A percentile compares a stretch with the other conserved stretches of the same genome.
These are phyloP conservation scores for Lasiodiplodia sp. DNA, from an alignment of 2,329 filamentous ascomycete species.

Conservation along the genomic window DNA sequence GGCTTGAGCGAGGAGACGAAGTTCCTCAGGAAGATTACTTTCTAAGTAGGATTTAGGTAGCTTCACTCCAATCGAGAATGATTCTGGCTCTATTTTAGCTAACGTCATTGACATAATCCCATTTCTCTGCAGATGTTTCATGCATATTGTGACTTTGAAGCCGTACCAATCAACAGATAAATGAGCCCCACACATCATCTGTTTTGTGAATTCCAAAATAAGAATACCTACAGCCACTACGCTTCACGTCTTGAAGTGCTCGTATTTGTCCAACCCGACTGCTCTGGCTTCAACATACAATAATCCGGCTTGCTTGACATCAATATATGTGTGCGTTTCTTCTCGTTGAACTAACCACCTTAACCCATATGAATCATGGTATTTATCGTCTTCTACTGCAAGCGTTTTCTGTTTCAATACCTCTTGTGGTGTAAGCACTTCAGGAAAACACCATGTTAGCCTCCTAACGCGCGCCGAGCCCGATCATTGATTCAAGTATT, in stretches of 20 bases:
- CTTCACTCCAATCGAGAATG: neutral
- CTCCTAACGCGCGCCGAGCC: too few species aligned
- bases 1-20: neutral
- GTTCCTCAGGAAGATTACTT: neutral
- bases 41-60: neutral
- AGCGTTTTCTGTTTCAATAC: too few species aligned
- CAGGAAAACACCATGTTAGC: too few species aligned
- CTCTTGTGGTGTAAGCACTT: too few species aligned
- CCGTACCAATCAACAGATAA: neutral
- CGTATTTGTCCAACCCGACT: neutral
- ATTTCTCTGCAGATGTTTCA: neutral
- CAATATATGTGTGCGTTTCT: neutral
- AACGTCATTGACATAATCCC: neutral
- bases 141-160: neutral
- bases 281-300: neutral
- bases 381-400: too few species aligned
- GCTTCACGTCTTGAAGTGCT: neutral
- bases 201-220: neutral
- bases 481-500: too few species aligned
- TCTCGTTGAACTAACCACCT: neutral
- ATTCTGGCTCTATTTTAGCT: neutral
- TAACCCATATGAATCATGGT: too few species aligned
- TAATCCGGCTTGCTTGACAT: neutral
- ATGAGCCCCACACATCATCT: neutral
- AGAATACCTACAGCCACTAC: neutral